Conservation (phyloP, 2,329 filamentous ascomycete genomes). For the Ascomycota sp. region DNA sequence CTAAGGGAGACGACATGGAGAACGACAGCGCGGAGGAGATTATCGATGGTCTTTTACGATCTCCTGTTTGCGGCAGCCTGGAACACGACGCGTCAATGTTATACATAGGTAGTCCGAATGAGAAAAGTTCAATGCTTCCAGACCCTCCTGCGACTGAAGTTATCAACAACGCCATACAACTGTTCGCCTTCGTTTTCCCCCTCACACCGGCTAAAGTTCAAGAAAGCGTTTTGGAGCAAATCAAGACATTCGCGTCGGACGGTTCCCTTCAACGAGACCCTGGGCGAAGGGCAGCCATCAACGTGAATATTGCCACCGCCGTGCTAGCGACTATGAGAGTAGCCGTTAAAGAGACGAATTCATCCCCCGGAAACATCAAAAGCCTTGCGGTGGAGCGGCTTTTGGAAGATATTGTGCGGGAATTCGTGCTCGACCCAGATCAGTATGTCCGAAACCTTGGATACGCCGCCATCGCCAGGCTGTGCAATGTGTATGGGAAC, state of each 20-base stretch:
- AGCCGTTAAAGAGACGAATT: slow-evolving; percentile 59
- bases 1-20: slow-evolving; percentile 23
- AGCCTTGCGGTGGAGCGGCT: slow-evolving; percentile 63
- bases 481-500: slow-evolving; percentile 72
- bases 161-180: slow-evolving; percentile 78
- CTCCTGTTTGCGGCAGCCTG: slow-evolving; percentile 61
- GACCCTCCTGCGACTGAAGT: slow-evolving; percentile 83
- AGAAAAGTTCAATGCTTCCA: slow-evolving; percentile 25
- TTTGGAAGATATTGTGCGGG: slow-evolving; percentile 51
- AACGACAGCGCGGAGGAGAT: slow-evolving; percentile 39
- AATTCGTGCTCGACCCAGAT: slow-evolving; percentile 66
- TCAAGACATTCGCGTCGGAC: slow-evolving; percentile 73
- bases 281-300: slow-evolving; percentile 75
- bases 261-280: slow-evolving; percentile 64
- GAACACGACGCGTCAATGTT: slow-evolving; percentile 78
- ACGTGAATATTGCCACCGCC: slow-evolving; percentile 72
- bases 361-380: slow-evolving; percentile 51
- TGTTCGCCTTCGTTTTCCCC: slow-evolving; percentile 82
- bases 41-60: slow-evolving; percentile 40
- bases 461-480: slow-evolving; percentile 63
- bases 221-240: slow-evolving; percentile 86
- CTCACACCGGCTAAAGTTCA: slow-evolving; percentile 81
- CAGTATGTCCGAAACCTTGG: slow-evolving; percentile 71
- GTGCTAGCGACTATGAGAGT: slow-evolving; percentile 66
- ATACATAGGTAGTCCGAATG: slow-evolving; percentile 35